Evolutionary conservation across 2,329 filamentous ascomycete genomes (phyloP).

Genomic region (Ciborinia camelliae): DNA sequence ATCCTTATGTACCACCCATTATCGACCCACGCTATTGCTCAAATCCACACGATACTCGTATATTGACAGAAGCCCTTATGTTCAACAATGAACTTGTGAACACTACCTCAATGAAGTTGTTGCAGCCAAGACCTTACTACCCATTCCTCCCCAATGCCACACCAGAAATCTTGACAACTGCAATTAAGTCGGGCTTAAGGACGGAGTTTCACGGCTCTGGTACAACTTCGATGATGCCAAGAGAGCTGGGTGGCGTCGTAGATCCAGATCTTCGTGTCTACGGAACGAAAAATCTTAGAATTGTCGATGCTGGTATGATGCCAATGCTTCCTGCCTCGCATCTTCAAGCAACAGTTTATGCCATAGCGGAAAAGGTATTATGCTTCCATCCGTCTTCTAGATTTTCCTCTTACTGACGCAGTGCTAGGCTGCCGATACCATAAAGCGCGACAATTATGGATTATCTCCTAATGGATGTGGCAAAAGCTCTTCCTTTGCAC

Average conservation of each 20-base stretch:
- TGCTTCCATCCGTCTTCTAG: conserved; percentile 25
- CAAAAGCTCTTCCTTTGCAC: conserved; percentile 11
- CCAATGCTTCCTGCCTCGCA: conserved; percentile 25
- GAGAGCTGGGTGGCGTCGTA: conserved; percentile 27
- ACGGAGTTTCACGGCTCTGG: conserved; percentile 32
- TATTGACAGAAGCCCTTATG: conserved; percentile 29
- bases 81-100: conserved; percentile 31
- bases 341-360: conserved; percentile 26
- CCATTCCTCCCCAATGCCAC: conserved; percentile 28
- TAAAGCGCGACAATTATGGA: conserved; percentile 28
- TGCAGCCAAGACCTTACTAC: conserved; percentile 28
- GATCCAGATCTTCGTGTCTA: conserved; percentile 28
- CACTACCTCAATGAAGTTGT: conserved; percentile 27
- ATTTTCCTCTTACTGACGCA: neutral
- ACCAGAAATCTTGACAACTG: conserved; percentile 24
- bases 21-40: conserved; percentile 44
- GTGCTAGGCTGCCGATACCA: conserved; percentile 30
- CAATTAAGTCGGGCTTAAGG: conserved; percentile 26
- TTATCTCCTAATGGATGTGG: conserved; percentile 23
- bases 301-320: conserved; percentile 30
- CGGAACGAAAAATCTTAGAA: conserved; percentile 25
- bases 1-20: conserved; percentile 42
- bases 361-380: conserved; percentile 30
- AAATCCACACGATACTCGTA: conserved; percentile 30
- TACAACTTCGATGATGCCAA: conserved; percentile 28